Evolutionary conservation across 257 asterid species (phyloP).

Genomic region (Ligustrum vulgare): DNA sequence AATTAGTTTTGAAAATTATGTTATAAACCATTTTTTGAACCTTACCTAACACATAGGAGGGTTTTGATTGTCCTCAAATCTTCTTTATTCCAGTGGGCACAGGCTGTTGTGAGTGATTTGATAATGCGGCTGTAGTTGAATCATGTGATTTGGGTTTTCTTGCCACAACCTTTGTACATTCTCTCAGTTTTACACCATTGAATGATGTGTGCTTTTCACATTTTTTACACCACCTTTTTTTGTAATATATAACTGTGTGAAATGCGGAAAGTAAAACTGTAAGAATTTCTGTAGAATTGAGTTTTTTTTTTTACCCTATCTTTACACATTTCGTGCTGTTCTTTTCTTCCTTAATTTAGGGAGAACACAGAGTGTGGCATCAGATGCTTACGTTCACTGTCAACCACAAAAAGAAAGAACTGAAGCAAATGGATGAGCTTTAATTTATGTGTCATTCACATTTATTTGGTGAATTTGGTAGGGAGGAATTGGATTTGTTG

Average conservation of each 20-base stretch:
- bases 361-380: conserved; percentile 18
- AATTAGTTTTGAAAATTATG: too few relatives aligned
- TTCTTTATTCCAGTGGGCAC: conserved; percentile 64
- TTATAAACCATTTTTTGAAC: too few relatives aligned
- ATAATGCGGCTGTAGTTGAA: conserved; percentile 41
- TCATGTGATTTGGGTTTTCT: conserved; percentile 55
- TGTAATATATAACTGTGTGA: background rate
- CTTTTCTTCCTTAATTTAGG: conserved; percentile 26
- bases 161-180: conserved; percentile 41
- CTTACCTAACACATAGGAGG: too few relatives aligned
- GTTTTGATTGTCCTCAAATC: conserved; percentile 46
- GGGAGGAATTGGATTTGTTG: conserved; percentile 14
- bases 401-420: conserved; percentile 9
- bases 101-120: conserved; percentile 55
- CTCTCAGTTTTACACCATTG: conserved; percentile 28
- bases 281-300: background rate
- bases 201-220: background rate
- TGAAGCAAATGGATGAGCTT: conserved; percentile 22
- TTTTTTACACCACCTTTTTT: conserved; percentile 6
- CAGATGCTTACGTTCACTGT: conserved; percentile 9
- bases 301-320: conserved; percentile 24
- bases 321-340: conserved; percentile 12
- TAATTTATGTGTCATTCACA: conserved; percentile 9
- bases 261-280: conserved; percentile 13
- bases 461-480: conserved; percentile 14